Evolutionary conservation across 2,329 filamentous ascomycete genomes (phyloP), one percentile per base, ranked within the genome.

Genomic region (Aspergillus oerlinghausenensis): DNA sequence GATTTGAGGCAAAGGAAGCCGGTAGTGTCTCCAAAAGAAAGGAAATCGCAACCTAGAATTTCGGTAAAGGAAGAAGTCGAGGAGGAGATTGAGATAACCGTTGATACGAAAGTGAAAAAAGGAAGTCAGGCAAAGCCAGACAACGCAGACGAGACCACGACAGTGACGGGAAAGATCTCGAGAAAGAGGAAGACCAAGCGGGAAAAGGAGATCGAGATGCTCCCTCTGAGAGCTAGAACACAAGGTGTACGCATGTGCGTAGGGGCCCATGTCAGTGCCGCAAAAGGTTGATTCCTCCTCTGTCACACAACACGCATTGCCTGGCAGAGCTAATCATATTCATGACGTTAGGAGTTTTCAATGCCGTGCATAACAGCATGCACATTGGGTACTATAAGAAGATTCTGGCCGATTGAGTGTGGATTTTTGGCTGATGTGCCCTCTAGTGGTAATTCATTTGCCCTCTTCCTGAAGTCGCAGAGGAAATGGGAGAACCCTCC

Each of bases 401-500:
- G 5, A 38, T 38, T 7, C 14, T n/a, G 32, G 32, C 14, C 32
- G 14, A 4, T 7, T 21, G 1, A 8, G 21, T 40, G 8, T 10
- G 9, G 21, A 50, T 25, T 3, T 3, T 21, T 58, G 32, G 54
- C 21, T 35, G 49, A 55, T 52, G 14, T 47, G 8, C 14, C 19
- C 7, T 68, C 60, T 51, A 81, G 92, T 53, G 92, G 89, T 60
- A 99, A 97, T 71, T 86, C 92, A 9, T 96, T 97, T 65, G 94
- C 94, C 3, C 80, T 97, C 21, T 99, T 99, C 77, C 82, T 99
- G 65, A 97, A 97, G 72, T 96, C 90, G 0, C 94, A 99, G 73
- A 87, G 92, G 55, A 97, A 96, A 78, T 99, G 94, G 94, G 82
- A 84, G 28, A 95, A 88, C 67, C 90, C 92, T 8, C 84, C 89